These are phyloP conservation scores for Psilocybe tampanensis DNA, from an alignment of 768 basidiomycete species.

Conservation along the genomic window DNA sequence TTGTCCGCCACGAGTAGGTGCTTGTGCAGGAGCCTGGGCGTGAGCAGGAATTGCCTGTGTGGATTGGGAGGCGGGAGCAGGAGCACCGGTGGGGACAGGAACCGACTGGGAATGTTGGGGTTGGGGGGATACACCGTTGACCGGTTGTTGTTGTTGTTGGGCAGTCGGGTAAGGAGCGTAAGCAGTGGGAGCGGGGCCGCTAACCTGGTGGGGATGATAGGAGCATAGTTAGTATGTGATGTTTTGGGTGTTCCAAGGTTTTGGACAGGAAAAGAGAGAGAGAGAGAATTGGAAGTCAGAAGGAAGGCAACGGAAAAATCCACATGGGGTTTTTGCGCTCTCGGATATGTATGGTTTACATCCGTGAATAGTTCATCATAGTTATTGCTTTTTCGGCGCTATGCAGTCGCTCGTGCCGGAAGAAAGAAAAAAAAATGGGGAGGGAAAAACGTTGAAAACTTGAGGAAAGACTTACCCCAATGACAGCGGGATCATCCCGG, in stretches of 20 bases:
- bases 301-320: conserved; percentile 66
- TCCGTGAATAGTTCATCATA: conserved; percentile 33
- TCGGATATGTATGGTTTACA: conserved; percentile 29
- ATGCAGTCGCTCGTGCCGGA: too few relatives aligned
- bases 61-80: conserved; percentile 21
- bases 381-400: neutral
- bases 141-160: conserved; percentile 7
- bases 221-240: neutral
- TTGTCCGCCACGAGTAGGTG: conserved; percentile 9
- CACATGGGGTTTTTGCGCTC: conserved; percentile 48
- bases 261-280: conserved; percentile 3
- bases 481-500: conserved; percentile 83
- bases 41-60: conserved; percentile 28
- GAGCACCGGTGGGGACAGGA: conserved; percentile 5
- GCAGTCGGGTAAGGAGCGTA: conserved; percentile 12
- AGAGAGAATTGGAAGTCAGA: conserved; percentile 44
- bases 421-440: conserved; percentile 6
- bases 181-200: conserved; percentile 9
- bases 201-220: neutral
- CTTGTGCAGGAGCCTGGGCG: conserved; percentile 6
- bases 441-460: neutral
- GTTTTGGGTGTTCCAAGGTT: neutral
- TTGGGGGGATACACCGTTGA: conserved; percentile 10
- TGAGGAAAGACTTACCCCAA: conserved; percentile 52
- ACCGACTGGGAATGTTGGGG: conserved; percentile 11